phyloP scores from a whole-genome alignment of 805 yeast genomes.

The Cephaloascus fragrans region DNA sequence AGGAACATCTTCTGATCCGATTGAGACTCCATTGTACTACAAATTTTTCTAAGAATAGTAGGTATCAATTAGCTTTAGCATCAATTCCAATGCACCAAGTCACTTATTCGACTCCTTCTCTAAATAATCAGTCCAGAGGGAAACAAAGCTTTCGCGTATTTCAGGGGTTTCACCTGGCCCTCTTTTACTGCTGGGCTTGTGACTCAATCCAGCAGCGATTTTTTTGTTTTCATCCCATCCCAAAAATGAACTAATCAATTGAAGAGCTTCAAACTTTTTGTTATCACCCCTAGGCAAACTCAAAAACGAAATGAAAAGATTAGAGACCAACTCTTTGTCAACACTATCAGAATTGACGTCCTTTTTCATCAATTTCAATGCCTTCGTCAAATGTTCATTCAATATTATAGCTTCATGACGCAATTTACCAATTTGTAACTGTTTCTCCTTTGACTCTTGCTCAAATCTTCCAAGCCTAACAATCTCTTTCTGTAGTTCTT shows the following conservation, averaged over 20 bases:
- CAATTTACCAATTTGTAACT: conserved; percentile 75
- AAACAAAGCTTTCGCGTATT: conserved; percentile 44
- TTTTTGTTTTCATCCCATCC: conserved; percentile 83
- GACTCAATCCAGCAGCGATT: conserved; percentile 63
- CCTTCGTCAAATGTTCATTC: conserved; percentile 93
- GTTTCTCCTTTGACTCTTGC: conserved; percentile 48
- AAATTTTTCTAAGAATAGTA: too few relatives aligned
- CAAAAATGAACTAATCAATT: conserved; percentile 69
- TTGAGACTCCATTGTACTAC: too few relatives aligned
- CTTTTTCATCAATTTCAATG: conserved; percentile 73
- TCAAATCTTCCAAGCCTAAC: conserved; percentile 38
- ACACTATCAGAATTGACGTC: conserved; percentile 68
- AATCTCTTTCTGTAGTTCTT: conserved; percentile 10
- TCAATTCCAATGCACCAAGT: too few relatives aligned
- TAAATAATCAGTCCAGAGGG: conserved; percentile 71
- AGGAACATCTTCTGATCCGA: too few relatives aligned
- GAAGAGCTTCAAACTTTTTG: conserved; percentile 87
- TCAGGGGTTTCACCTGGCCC: background rate
- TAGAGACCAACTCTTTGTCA: conserved; percentile 83
- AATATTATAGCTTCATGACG: conserved; percentile 90
- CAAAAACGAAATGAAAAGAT: conserved; percentile 75
- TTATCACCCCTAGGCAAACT: conserved; percentile 88
- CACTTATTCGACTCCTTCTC: conserved; percentile 53
- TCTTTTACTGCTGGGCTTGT: conserved; percentile 6
- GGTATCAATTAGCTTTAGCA: too few relatives aligned